These are phyloP conservation scores for Cadophora sp. DNA, from an alignment of 2,329 filamentous ascomycete species.

Conservation along the genomic window DNA sequence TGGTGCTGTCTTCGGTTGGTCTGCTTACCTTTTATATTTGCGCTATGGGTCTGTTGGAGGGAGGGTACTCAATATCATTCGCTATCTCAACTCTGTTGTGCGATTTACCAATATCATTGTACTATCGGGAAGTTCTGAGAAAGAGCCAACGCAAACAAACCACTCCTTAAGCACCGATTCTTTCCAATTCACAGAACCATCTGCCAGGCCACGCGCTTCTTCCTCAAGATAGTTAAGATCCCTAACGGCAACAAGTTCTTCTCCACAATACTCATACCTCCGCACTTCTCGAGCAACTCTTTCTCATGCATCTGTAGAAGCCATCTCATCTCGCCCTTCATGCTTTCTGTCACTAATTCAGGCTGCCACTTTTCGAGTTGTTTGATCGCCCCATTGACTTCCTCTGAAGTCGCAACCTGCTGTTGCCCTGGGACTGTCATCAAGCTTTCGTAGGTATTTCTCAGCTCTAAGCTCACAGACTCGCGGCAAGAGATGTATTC, in stretches of 20 bases:
- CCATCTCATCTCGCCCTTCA: conserved; percentile 47
- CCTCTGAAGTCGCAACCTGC: conserved; percentile 33
- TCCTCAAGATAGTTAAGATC: conserved; percentile 47
- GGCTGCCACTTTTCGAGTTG: conserved; percentile 18
- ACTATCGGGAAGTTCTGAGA: no score
- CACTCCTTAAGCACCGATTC: no score
- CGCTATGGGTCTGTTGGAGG: no score
- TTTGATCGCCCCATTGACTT: conserved; percentile 33
- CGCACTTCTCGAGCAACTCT: conserved; percentile 48
- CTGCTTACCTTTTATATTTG: no score
- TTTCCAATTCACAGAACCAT: conserved; percentile 28
- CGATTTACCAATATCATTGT: no score
- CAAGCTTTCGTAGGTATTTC: conserved; percentile 7
- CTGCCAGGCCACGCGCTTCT: conserved; percentile 39
- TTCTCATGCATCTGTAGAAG: conserved; percentile 45
- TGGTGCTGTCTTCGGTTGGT: no score
- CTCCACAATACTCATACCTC: conserved; percentile 48
- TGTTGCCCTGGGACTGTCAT: conserved; percentile 16
- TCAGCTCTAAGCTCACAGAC: conserved; percentile 33
- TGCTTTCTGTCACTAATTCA: conserved; percentile 16
- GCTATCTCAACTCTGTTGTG: no score
- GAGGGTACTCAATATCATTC: no score
- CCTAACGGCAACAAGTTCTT: conserved; percentile 49
- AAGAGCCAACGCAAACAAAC: no score
- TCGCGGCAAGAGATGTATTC: conserved; percentile 47